phyloP scores from a whole-genome alignment of 805 yeast species.

The Pichia nanzhaoensis region DNA sequence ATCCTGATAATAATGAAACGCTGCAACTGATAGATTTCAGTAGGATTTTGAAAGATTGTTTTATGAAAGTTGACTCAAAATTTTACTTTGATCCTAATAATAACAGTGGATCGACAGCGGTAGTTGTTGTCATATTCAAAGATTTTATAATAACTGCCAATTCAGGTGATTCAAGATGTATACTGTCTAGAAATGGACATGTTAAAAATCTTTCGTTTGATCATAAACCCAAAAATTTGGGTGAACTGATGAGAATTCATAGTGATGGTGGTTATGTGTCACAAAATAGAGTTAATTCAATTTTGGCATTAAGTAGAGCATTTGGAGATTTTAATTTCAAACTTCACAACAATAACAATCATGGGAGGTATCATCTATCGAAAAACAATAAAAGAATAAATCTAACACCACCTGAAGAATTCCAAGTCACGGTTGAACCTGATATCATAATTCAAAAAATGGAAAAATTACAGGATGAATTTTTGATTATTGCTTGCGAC shows the following conservation, averaged over 20 bases:
- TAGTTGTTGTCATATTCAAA: constrained; percentile 39
- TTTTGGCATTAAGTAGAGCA: constrained; percentile 50
- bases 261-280: constrained; percentile 56
- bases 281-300: constrained; percentile 55
- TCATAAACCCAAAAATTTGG: constrained; percentile 53
- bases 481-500: constrained; percentile 70
- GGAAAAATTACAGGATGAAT: constrained; percentile 56
- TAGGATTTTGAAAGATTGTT: constrained; percentile 35
- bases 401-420: constrained; percentile 55
- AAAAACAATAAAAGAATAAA: constrained; percentile 20
- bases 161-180: constrained; percentile 71
- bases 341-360: constrained; percentile 25
- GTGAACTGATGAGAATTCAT: constrained; percentile 51
- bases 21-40: constrained; percentile 24
- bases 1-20: constrained; percentile 12
- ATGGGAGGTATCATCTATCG: constrained; percentile 19
- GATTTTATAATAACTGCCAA: constrained; percentile 51
- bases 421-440: constrained; percentile 75
- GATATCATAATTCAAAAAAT: constrained; percentile 55
- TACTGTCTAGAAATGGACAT: constrained; percentile 45
- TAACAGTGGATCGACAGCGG: constrained; percentile 48
- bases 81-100: constrained; percentile 34
- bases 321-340: constrained; percentile 63
- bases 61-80: constrained; percentile 39
- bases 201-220: constrained; percentile 62